Percentiles rank a stretch among this genome's conserved stretches.
phyloP scores from a whole-genome alignment of 805 yeast species.

The Spathaspora girioi region DNA sequence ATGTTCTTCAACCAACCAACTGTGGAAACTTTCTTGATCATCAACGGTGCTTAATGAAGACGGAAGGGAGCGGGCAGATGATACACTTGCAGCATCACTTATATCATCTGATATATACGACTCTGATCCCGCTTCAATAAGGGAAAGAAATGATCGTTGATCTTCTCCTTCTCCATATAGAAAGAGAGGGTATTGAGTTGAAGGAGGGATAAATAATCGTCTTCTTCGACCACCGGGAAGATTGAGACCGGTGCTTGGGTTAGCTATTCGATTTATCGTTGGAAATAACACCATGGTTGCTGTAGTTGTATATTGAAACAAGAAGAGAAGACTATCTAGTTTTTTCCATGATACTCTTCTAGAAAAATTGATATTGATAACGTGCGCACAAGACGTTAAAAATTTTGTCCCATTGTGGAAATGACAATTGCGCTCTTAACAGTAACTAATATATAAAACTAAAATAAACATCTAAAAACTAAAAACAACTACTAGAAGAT shows the following conservation, averaged over 20 bases:
- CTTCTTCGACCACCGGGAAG: slow-evolving; percentile 35
- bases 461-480: not conserved
- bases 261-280: slow-evolving; percentile 37
- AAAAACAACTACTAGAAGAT: slow-evolving; percentile 15
- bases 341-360: not conserved
- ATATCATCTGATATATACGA: slow-evolving; percentile 21
- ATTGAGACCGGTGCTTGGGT: slow-evolving; percentile 31
- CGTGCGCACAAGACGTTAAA: no score
- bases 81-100: slow-evolving; percentile 40
- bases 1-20: slow-evolving; percentile 42
- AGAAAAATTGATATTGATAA: not conserved
- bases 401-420: no score
- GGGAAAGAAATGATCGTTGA: slow-evolving; percentile 40
- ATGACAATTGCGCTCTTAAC: no score
- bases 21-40: slow-evolving; percentile 38
- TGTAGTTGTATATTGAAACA: not conserved
- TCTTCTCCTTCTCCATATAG: slow-evolving; percentile 42
- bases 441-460: not conserved
- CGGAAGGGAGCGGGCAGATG: slow-evolving; percentile 39
- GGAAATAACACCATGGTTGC: slow-evolving; percentile 36
- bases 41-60: slow-evolving; percentile 35
- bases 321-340: not conserved
- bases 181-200: slow-evolving; percentile 40
- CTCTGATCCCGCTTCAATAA: slow-evolving; percentile 31
- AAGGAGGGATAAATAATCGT: slow-evolving; percentile 41